phyloP scores from a whole-genome alignment of 768 basidiomycete genomes.

The Myochromella boudieri region DNA sequence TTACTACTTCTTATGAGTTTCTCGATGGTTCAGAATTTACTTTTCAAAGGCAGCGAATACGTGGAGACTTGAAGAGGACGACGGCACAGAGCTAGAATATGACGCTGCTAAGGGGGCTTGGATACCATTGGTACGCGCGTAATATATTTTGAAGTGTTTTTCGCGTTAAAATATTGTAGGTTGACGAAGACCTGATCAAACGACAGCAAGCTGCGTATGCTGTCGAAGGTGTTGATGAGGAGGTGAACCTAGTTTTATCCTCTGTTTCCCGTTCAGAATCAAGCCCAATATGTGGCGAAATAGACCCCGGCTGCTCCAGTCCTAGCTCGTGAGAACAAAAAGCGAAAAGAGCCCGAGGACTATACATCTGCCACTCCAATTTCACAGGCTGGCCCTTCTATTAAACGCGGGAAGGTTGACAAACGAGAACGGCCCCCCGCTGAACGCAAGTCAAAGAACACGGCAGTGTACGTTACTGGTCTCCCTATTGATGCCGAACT shows the following conservation, averaged over 20 bases:
- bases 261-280: constrained; percentile 3
- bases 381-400: constrained; percentile 48
- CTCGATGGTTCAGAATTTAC: constrained; percentile 53
- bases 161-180: constrained; percentile 39
- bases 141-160: not conserved
- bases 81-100: constrained; percentile 91
- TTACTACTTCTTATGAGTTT: constrained; percentile 17
- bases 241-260: constrained; percentile 47
- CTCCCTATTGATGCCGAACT: constrained; percentile 75
- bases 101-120: constrained; percentile 73
- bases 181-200: constrained; percentile 84
- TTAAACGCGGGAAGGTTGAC: constrained; percentile 68
- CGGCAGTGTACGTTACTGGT: constrained; percentile 86
- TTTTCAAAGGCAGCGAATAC: constrained; percentile 72
- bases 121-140: constrained; percentile 75
- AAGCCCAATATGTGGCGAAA: not conserved
- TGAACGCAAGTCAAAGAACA: constrained; percentile 85
- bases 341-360: constrained; percentile 73
- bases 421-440: constrained; percentile 41
- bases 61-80: constrained; percentile 89
- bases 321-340: constrained; percentile 75
- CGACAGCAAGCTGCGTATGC: constrained; percentile 96
- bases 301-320: constrained; percentile 90
- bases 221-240: constrained; percentile 90
- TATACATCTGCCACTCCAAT: constrained; percentile 57